phyloP scores from a whole-genome alignment of 345 rosid genomes.

The Bruguiera sexangula region DNA sequence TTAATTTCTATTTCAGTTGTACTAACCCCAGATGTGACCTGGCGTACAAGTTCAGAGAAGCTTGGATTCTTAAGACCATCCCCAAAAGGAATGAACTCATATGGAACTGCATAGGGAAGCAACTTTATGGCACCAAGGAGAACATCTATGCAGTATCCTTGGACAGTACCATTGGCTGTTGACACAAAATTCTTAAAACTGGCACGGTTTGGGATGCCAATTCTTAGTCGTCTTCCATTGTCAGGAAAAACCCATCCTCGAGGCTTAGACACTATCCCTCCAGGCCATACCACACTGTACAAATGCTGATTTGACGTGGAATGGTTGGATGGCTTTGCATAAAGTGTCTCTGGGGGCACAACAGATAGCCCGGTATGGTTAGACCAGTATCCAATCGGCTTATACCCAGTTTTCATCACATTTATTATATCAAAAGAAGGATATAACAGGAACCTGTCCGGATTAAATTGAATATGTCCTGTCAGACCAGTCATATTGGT shows the following conservation, averaged over 20 bases:
- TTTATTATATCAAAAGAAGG: slow-evolving; percentile 80
- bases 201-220: slow-evolving; percentile 74
- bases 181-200: slow-evolving; percentile 54
- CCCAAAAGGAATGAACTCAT: slow-evolving; percentile 67
- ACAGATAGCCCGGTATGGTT: slow-evolving; percentile 79
- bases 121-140: slow-evolving; percentile 68
- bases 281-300: slow-evolving; percentile 76
- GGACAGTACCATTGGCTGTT: slow-evolving; percentile 46
- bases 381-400: slow-evolving; percentile 83
- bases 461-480: slow-evolving; percentile 56
- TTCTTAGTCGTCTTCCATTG: slow-evolving; percentile 66
- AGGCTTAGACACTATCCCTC: slow-evolving; percentile 53
- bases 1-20: neutral
- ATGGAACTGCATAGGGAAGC: slow-evolving; percentile 70
- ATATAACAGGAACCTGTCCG: slow-evolving; percentile 48
- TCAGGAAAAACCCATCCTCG: slow-evolving; percentile 94
- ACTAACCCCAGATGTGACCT: slow-evolving; percentile 66
- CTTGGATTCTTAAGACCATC: slow-evolving; percentile 75
- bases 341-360: slow-evolving; percentile 68
- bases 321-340: slow-evolving; percentile 53
- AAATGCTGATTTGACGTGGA: slow-evolving; percentile 72
- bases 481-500: slow-evolving; percentile 75
- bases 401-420: slow-evolving; percentile 38
- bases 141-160: slow-evolving; percentile 74
- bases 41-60: slow-evolving; percentile 57